Evolutionary conservation across 2,329 filamentous ascomycete genomes (phyloP), one percentile per base, ranked within the genome.

Genomic region (Podosphaera aphanis): DNA sequence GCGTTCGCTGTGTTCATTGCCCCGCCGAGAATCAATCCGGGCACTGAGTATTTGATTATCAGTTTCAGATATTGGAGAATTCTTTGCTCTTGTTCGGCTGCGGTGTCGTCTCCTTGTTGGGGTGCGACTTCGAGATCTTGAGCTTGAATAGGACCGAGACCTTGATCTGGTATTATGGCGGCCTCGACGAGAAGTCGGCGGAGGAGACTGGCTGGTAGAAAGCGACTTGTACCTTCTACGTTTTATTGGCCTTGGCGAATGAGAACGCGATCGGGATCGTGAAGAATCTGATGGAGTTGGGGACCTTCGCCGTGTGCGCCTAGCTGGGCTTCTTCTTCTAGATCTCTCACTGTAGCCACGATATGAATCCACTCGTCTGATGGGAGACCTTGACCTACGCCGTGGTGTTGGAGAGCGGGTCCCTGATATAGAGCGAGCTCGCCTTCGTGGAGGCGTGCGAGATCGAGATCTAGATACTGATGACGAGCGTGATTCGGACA

Each of bases 331-430:
- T 49, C 55, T 55, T 25, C 57, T 50, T 6, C 53, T 53, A 16
- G 23, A 35, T 47, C 55, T 49, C 11, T 51, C 52, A 35, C 55
- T 55, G 39, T 55, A 54, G 31, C 54, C 54, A 43, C 56, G 53
- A 41, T 57, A 55, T 23, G 43, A 49, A 39, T 48, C 46, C 27
- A 45, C 43, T 42, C 56, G 53, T 45, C 56, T 54, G 21, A 55
- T 52, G 45, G 54, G 55, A 18, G 57, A 55, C 46, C 52, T 55
- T 27, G 57, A 56, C 46, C 53, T 51, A n/a, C 53, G 51, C 46
- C 53, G 57, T 50, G 51, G 54, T 25, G 51, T 46, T 43, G 55
- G 55, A 15, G 59, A 60, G n/a, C 51, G 52, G 18, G 59, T 60
- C 48, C 53, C 53, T 7, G 59, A 58, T 37, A 44, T 46, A 18